These are phyloP conservation scores for Jimgerdemannia lactiflua DNA, from an alignment of 192 early-diverging fungal genomes.

Conservation along the genomic window DNA sequence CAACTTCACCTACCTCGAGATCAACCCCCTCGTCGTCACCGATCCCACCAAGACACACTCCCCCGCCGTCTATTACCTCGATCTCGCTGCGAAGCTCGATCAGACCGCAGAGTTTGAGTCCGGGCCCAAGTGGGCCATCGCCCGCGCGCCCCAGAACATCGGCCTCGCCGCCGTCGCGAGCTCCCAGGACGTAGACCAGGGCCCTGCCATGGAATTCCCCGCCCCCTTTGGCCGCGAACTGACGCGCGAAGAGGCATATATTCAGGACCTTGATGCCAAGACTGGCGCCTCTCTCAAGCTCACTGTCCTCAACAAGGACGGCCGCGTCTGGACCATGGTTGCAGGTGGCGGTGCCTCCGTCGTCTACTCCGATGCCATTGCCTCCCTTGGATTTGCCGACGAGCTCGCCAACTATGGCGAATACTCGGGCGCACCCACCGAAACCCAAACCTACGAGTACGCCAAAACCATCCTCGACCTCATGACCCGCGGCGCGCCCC, in stretches of 20 bases:
- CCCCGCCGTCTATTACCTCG: conserved; percentile 86
- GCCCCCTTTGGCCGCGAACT: conserved; percentile 97
- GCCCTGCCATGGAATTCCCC: conserved; percentile 94
- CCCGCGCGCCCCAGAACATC: conserved; percentile 59
- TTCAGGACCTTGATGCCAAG: conserved; percentile 96
- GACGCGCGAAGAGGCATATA: conserved; percentile 97
- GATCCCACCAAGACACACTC: conserved; percentile 51
- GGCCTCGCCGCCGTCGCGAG: conserved; percentile 32
- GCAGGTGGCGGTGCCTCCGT: conserved; percentile 99
- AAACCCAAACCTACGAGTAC: conserved; percentile 99
- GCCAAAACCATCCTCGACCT: conserved; percentile 97
- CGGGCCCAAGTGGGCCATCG: conserved; percentile 95
- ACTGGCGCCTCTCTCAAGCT: conserved; percentile 98
- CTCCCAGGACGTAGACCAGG: conserved; percentile 53
- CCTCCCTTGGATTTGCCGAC: conserved; percentile 89
- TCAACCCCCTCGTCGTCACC: conserved; percentile 97
- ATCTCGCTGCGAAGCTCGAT: conserved; percentile 98
- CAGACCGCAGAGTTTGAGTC: conserved; percentile 97
- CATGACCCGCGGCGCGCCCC: conserved; percentile 84
- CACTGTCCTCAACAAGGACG: conserved; percentile 93
- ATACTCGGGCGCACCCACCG: conserved; percentile 99
- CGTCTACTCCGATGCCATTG: conserved; percentile 98
- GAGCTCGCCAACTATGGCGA: conserved; percentile 99
- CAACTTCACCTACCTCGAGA: conserved; percentile 99
- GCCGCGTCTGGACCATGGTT: conserved; percentile 99